phyloP scores from a whole-genome alignment of 805 yeast genomes.

The Nakazawaea wyomingensis region DNA sequence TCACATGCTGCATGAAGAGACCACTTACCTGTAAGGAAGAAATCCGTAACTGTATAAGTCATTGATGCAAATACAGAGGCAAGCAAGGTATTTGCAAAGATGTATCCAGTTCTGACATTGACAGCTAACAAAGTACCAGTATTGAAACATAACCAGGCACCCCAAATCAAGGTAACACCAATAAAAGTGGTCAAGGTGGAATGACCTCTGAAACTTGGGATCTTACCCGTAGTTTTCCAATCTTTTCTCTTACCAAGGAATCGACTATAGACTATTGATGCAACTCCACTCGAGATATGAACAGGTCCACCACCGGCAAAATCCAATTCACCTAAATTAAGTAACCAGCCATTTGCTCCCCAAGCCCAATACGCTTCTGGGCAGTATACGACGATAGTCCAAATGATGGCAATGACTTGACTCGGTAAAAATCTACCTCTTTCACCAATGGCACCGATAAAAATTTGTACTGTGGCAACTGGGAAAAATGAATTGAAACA shows the following conservation, averaged over 20 bases:
- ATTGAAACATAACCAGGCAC: constrained; percentile 44
- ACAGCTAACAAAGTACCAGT: constrained; percentile 40
- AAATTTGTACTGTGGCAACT: constrained; percentile 44
- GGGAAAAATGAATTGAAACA: constrained; percentile 41
- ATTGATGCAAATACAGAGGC: constrained; percentile 45
- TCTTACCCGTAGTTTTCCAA: constrained; percentile 14
- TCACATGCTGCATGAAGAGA: constrained; percentile 39
- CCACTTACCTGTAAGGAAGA: constrained; percentile 33
- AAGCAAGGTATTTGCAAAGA: constrained; percentile 43
- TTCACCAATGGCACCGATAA: constrained; percentile 40
- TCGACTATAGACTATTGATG: constrained; percentile 37
- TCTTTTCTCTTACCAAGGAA: constrained; percentile 37
- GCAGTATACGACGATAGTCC: constrained; percentile 38
- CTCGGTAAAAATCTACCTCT: constrained; percentile 38
- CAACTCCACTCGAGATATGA: constrained; percentile 39
- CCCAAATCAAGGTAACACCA: constrained; percentile 43
- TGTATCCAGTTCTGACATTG: constrained; percentile 38
- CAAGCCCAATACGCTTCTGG: constrained; percentile 43
- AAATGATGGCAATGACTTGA: constrained; percentile 33
- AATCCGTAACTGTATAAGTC: constrained; percentile 40
- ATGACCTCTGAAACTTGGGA: constrained; percentile 28
- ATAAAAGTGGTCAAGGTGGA: constrained; percentile 33
- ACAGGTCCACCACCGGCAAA: constrained; percentile 50
- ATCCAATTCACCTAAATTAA: constrained; percentile 37
- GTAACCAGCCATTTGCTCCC: constrained; percentile 41